These are phyloP conservation scores for Cladophialophora psammophila DNA, from an alignment of 2,329 filamentous ascomycete species.

Conservation along the genomic window DNA sequence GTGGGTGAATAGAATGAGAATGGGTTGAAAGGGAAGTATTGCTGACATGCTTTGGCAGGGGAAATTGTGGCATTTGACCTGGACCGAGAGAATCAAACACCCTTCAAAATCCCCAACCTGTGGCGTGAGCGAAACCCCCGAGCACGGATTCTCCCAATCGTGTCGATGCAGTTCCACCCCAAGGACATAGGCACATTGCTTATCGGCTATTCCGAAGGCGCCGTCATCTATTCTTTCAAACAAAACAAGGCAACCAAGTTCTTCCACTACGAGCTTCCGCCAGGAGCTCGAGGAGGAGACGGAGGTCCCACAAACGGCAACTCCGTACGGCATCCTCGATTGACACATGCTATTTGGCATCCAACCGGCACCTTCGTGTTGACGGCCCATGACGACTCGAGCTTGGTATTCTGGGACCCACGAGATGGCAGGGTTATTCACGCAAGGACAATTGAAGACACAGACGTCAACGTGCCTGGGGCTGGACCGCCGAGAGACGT, in stretches of 20 bases:
- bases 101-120: constrained; percentile 84
- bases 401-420: constrained; percentile 91
- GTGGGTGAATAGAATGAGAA: constrained; percentile 45
- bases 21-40: not conserved
- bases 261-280: constrained; percentile 82
- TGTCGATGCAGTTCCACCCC: constrained; percentile 85
- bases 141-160: constrained; percentile 69
- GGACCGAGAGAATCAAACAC: constrained; percentile 77
- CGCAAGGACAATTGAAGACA: constrained; percentile 79
- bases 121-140: constrained; percentile 78
- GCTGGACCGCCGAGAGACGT: constrained; percentile 51
- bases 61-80: constrained; percentile 93
- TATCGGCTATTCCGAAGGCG: constrained; percentile 88
- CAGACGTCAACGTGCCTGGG: constrained; percentile 73
- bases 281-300: constrained; percentile 81
- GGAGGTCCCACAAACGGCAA: constrained; percentile 65
- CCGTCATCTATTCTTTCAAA: constrained; percentile 93
- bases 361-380: constrained; percentile 89
- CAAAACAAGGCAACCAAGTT: constrained; percentile 79
- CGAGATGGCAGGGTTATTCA: constrained; percentile 85
- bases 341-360: constrained; percentile 91
- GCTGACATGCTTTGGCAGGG: constrained; percentile 52
- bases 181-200: constrained; percentile 90
- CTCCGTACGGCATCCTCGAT: constrained; percentile 70
- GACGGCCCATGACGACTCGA: constrained; percentile 88